Evolutionary conservation across 768 basidiomycete genomes (phyloP).

Genomic region (Cyclocybe cylindracea): DNA sequence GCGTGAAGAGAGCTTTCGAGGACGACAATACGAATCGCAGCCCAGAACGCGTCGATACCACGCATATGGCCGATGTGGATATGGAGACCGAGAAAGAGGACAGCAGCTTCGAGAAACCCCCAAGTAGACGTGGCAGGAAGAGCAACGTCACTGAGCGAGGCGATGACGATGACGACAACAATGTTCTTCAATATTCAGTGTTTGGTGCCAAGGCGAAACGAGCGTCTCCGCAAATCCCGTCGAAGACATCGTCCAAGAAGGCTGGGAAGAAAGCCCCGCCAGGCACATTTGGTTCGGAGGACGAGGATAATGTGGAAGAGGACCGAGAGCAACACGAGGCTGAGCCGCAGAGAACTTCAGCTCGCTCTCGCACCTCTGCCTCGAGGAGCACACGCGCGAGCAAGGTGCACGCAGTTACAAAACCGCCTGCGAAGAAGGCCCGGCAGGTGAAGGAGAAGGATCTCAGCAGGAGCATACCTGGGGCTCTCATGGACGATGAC

Average conservation of each 20-base stretch:
- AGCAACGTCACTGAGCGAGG: constrained; percentile 10
- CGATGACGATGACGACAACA: constrained; percentile 14
- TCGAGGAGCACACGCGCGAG: background rate
- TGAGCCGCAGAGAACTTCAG: constrained; percentile 9
- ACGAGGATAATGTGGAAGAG: constrained; percentile 29
- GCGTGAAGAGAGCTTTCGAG: constrained; percentile 33
- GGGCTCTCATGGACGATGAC: constrained; percentile 42
- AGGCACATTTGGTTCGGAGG: constrained; percentile 16
- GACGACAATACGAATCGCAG: constrained; percentile 14
- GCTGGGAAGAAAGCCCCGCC: constrained; percentile 39
- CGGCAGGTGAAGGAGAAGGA: constrained; percentile 18
- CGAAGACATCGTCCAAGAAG: constrained; percentile 23
- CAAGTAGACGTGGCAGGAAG: constrained; percentile 13
- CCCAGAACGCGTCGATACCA: constrained; percentile 15
- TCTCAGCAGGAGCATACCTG: constrained; percentile 39
- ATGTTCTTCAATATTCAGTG: constrained; percentile 28
- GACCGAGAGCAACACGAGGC: constrained; percentile 12
- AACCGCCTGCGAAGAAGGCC: constrained; percentile 24
- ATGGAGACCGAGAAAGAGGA: constrained; percentile 20
- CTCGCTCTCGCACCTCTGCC: constrained; percentile 5
- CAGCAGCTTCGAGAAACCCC: constrained; percentile 16
- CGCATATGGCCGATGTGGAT: constrained; percentile 17
- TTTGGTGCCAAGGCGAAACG: constrained; percentile 22
- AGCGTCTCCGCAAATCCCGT: constrained; percentile 17
- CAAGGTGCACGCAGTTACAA: constrained; percentile 1